phyloP scores from a whole-genome alignment of 805 yeast genomes.

The Saturnispora gosingensis region DNA sequence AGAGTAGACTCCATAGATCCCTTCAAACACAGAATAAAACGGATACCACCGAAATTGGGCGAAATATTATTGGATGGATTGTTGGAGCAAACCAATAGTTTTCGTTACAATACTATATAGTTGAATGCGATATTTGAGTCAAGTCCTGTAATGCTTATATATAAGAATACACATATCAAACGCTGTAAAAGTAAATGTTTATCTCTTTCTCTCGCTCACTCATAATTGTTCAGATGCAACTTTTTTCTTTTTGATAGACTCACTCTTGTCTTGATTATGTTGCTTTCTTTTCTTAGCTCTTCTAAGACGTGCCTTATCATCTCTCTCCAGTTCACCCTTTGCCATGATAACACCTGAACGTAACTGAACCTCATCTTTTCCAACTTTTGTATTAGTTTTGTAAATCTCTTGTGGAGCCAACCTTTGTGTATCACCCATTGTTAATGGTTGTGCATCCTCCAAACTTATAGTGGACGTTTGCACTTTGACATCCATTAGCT shows the following conservation, averaged over 20 bases:
- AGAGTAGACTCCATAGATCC: conserved; percentile 23
- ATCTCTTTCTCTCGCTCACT: background rate
- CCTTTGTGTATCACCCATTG: conserved; percentile 59
- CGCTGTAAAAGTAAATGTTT: background rate
- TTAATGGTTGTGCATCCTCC: conserved; percentile 96
- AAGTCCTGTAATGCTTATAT: background rate
- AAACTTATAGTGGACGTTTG: conserved; percentile 73
- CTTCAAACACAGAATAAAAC: conserved; percentile 20
- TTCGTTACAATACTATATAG: background rate
- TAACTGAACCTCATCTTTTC: conserved; percentile 54
- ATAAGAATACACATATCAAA: background rate
- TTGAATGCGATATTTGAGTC: background rate
- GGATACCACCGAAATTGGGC: conserved; percentile 23
- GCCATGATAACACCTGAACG: conserved; percentile 74
- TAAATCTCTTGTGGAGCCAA: conserved; percentile 95
- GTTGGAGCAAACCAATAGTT: conserved; percentile 23
- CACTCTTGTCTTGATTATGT: conserved; percentile 23
- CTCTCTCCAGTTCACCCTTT: conserved; percentile 72
- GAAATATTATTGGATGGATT: conserved; percentile 29
- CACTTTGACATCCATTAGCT: conserved; percentile 70
- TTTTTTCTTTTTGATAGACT: conserved; percentile 24
- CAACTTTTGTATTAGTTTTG: conserved; percentile 34
- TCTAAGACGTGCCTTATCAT: conserved; percentile 79
- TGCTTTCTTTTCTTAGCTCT: conserved; percentile 77
- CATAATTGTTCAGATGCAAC: conserved; percentile 14